Conservation (phyloP, 2,329 filamentous ascomycete species). For the Pseudophaeomoniella oleicola region DNA sequence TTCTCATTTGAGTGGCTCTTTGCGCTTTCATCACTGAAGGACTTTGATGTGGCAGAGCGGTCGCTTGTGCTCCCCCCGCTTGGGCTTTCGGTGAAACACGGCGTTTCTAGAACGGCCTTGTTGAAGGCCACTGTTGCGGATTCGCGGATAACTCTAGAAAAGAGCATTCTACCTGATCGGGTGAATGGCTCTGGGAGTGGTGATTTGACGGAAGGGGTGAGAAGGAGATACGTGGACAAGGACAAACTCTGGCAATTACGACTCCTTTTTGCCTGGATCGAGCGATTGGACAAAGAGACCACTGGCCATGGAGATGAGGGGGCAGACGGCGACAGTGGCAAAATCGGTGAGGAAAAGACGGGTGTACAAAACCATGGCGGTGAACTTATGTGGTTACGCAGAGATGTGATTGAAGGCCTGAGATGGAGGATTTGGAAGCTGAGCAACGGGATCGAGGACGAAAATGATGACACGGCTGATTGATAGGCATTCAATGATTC, state of each 20-base stretch:
- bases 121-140: slow-evolving; percentile 52
- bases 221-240: slow-evolving; percentile 28
- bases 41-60: slow-evolving; percentile 51
- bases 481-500: too few species aligned
- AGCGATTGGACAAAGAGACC: slow-evolving; percentile 25
- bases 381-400: slow-evolving; percentile 34
- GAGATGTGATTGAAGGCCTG: slow-evolving; percentile 40
- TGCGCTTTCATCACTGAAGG: slow-evolving; percentile 37
- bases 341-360: slow-evolving; percentile 18
- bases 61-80: slow-evolving; percentile 38
- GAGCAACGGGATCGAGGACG: slow-evolving; percentile 16
- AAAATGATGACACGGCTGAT: not conserved
- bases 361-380: slow-evolving; percentile 13
- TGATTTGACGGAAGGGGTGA: slow-evolving; percentile 13
- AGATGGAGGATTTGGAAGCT: slow-evolving; percentile 35
- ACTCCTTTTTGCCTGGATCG: slow-evolving; percentile 53
- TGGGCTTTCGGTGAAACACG: slow-evolving; percentile 26
- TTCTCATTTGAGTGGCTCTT: slow-evolving; percentile 59
- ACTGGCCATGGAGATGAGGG: slow-evolving; percentile 1
- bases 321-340: slow-evolving; percentile 9
- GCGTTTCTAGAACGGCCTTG: slow-evolving; percentile 27
- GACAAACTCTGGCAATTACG: slow-evolving; percentile 49
- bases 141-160: slow-evolving; percentile 52
- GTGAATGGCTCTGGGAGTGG: not conserved
- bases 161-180: slow-evolving; percentile 15